Evolutionary conservation across 306 rosid species (phyloP), one percentile per base, ranked within the genome.

Genomic region (Argentina anserina): DNA sequence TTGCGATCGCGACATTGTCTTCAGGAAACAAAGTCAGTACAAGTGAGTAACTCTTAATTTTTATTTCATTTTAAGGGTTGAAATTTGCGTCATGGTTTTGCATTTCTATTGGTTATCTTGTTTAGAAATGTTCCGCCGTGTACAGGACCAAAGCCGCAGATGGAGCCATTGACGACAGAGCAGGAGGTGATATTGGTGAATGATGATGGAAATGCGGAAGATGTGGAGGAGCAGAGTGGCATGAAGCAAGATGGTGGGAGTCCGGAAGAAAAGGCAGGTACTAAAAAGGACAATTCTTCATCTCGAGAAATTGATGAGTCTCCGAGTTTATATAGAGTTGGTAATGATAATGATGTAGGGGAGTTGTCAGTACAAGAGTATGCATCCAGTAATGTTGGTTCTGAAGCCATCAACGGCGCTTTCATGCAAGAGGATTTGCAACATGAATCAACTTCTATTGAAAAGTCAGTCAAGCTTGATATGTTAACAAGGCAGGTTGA

Each of bases 91-190:
- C 23, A 31, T 18, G 6, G 20, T 76, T 14, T 68, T 52, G 28
- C 9, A 13, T 47, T 53, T 1, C 13, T 21, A 23, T 11, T 47
- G 70, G 20, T 69, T 14, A 39, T 15, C 4, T 29, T 56, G 8
- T 55, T 25, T 58, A 12, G 10, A 58, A 13, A 1, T 28, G 2
- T 33, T 58, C 8, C 42, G 39, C 77, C 77, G 76, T 81, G 39
- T 67, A 26, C 85, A 95, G 99, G 81, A 79, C 62, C 74, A 47
- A 78, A 80, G 55, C 86, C 80, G 47, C 86, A 82, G 72, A 85
- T 91, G 93, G 84, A 88, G 81, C 89, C 96, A 21, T 84, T 95
- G 87, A 86, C 85, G 3, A 69, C 84, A 1, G 89, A 87, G 77
- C 97, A 90, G 80, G 97, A 91, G 73, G 79, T 23, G 55, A 34